Percentiles rank a stretch among this genome's conserved stretches.
Evolutionary conservation across 345 rosid genomes (phyloP).

Genomic region (Eucalyptus urophylla): DNA sequence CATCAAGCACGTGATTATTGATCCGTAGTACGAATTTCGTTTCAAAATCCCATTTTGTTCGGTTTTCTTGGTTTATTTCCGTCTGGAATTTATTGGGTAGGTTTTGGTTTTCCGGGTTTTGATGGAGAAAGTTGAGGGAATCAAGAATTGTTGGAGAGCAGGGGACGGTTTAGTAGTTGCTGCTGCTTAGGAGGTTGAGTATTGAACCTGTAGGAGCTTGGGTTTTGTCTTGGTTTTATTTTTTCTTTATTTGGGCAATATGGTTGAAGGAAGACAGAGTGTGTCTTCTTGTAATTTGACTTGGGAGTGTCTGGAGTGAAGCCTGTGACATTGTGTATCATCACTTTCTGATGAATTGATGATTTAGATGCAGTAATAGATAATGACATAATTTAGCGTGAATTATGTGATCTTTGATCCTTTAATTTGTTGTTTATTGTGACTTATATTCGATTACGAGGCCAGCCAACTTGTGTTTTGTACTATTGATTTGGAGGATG

Average conservation of each 20-base stretch:
- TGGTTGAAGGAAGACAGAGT: neutral
- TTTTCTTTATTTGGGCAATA: neutral
- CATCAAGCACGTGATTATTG: neutral
- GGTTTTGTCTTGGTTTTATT: neutral
- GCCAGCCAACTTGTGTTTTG: neutral
- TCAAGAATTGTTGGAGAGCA: neutral
- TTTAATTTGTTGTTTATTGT: neutral
- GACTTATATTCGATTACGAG: neutral
- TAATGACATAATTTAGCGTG: neutral
- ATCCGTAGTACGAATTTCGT: neutral
- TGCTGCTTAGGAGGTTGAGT: neutral
- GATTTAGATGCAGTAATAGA: neutral
- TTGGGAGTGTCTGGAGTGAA: neutral
- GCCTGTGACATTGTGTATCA: neutral
- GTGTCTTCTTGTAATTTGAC: neutral
- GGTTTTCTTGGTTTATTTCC: neutral
- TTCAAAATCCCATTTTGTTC: neutral
- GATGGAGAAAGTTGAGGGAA: neutral
- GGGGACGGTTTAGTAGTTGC: neutral
- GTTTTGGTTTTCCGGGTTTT: neutral
- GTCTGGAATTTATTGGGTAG: neutral
- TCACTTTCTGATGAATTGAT: neutral
- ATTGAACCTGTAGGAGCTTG: neutral
- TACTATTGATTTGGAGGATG: neutral
- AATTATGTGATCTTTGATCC: neutral